Percentiles rank a stretch among this genome's conserved stretches.
These are phyloP conservation scores for Maudiozyma bulderi DNA, from an alignment of 805 yeast species.

Conservation along the genomic window DNA sequence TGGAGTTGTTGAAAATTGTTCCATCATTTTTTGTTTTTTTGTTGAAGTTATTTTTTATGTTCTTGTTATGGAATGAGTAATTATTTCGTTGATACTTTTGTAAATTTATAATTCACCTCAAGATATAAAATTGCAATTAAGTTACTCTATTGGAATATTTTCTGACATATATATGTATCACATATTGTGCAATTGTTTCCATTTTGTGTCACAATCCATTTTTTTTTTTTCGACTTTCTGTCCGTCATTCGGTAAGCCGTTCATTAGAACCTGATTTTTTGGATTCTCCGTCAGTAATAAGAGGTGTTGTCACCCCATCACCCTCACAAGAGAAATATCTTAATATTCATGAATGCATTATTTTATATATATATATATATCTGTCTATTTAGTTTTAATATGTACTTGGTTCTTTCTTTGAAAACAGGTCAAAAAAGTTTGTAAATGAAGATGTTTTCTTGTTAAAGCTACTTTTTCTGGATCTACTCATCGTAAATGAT, in stretches of 20 bases:
- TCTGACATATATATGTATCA: too few species aligned
- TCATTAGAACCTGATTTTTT: too few species aligned
- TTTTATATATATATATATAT: not conserved
- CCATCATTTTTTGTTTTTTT: not conserved
- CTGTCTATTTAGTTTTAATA: not conserved
- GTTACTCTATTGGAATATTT: too few species aligned
- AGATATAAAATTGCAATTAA: too few species aligned
- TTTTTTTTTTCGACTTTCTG: too few species aligned
- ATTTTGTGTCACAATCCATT: too few species aligned
- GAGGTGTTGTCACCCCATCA: not conserved
- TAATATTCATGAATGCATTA: not conserved
- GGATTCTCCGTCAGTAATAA: too few species aligned
- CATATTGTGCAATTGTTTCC: too few species aligned
- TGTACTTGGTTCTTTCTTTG: slow-evolving; percentile 2
- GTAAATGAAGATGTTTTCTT: slow-evolving; percentile 9
- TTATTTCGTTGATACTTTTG: too few species aligned
- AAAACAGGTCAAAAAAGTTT: slow-evolving; percentile 3
- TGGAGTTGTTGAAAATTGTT: not conserved
- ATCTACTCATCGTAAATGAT: not conserved
- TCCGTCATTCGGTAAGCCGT: too few species aligned
- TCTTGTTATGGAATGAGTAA: not conserved
- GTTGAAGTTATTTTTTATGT: not conserved
- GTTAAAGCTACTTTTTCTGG: not conserved
- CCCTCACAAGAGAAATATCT: not conserved
- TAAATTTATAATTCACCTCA: too few species aligned